Evolutionary conservation across 2,329 filamentous ascomycete species (phyloP).

Genomic region (Tetracladium maxilliforme): DNA sequence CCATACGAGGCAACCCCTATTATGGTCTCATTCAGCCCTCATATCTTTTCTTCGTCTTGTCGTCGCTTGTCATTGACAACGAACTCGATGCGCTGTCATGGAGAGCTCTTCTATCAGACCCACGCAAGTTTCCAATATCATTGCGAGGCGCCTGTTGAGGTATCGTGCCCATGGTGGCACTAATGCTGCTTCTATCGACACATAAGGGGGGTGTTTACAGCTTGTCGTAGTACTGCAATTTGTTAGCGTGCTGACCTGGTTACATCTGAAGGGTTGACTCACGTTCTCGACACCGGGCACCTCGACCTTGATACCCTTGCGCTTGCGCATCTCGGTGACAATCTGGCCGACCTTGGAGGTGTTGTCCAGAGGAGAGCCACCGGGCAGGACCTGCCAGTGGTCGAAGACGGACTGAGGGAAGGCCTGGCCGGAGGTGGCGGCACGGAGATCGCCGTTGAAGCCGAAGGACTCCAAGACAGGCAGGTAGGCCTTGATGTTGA

Average conservation of each 20-base stretch:
- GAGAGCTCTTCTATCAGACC: not conserved
- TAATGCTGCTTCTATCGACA: not conserved
- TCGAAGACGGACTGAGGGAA: slow-evolving; percentile 99
- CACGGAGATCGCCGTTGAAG: slow-evolving; percentile 95
- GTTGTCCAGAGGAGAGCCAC: slow-evolving; percentile 79
- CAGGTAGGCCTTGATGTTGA: slow-evolving; percentile 97
- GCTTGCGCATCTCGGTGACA: slow-evolving; percentile 86
- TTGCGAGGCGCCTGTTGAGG: not conserved
- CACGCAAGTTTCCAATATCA: not conserved
- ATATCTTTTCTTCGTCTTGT: no score
- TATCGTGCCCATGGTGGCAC: not conserved
- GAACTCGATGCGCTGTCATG: not conserved
- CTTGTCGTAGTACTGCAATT: slow-evolving; percentile 89
- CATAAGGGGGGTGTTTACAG: slow-evolving; percentile 51
- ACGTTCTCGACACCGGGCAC: slow-evolving; percentile 92
- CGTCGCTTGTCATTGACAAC: no score
- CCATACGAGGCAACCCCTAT: not conserved
- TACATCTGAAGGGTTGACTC: slow-evolving; percentile 31
- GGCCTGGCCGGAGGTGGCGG: slow-evolving; percentile 87
- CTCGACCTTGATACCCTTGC: slow-evolving; percentile 97
- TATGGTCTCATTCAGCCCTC: no score
- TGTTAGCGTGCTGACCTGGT: slow-evolving; percentile 19
- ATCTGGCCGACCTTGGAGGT: slow-evolving; percentile 71
- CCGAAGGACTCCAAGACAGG: slow-evolving; percentile 97
- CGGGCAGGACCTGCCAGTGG: slow-evolving; percentile 93